Evolutionary conservation across 1,139 yeast genomes (phyloP).

Genomic region (Kluyveromyces sp.): DNA sequence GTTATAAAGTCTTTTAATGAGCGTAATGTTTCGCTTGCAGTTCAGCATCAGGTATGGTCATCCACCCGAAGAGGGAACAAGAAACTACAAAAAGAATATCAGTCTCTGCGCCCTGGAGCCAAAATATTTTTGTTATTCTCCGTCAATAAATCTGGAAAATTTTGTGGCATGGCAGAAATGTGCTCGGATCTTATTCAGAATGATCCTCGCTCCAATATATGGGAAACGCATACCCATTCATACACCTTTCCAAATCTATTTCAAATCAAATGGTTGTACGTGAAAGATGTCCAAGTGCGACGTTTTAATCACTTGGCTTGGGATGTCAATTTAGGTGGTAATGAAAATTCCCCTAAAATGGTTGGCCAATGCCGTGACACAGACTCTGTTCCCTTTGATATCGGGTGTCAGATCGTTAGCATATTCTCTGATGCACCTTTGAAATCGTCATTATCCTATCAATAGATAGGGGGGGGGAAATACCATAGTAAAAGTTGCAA

Average conservation of each 20-base stretch:
- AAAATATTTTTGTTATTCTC: conserved; percentile 45
- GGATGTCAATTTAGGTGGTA: conserved; percentile 13
- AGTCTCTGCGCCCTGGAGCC: conserved; percentile 17
- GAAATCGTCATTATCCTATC: background rate
- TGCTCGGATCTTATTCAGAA: conserved; percentile 26
- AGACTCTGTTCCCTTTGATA: conserved; percentile 38
- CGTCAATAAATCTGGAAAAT: conserved; percentile 52
- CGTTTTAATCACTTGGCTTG: conserved; percentile 36
- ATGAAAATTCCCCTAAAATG: conserved; percentile 27
- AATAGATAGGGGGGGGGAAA: too few species aligned
- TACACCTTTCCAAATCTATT: conserved; percentile 27
- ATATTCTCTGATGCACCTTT: conserved; percentile 29
- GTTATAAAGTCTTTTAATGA: conserved; percentile 49
- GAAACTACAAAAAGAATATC: conserved; percentile 39
- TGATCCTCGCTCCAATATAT: conserved; percentile 4
- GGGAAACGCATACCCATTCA: conserved; percentile 4
- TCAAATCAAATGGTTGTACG: conserved; percentile 44
- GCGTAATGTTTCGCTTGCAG: conserved; percentile 44
- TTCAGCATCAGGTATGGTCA: conserved; percentile 47
- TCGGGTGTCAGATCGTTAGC: conserved; percentile 43
- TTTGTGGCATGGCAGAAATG: conserved; percentile 61
- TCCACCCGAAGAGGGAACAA: conserved; percentile 52
- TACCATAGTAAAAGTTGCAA: too few species aligned
- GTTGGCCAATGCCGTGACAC: conserved; percentile 57
- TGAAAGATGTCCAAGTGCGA: conserved; percentile 45